Evolutionary conservation across 257 asterid species (phyloP).

Genomic region (Striga asiatica): DNA sequence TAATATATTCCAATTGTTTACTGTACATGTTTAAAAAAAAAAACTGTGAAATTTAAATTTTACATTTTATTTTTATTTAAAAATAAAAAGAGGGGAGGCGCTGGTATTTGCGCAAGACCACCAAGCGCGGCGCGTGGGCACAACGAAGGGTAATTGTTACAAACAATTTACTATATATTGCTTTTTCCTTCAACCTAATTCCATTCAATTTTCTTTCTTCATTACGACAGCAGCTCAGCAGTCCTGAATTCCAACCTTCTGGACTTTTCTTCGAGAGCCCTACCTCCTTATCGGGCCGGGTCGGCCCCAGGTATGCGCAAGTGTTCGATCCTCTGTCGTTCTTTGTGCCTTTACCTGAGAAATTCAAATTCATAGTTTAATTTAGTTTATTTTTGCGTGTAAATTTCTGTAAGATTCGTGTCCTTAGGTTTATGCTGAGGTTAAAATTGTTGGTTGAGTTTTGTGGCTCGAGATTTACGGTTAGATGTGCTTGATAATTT

Average conservation of each 20-base stretch:
- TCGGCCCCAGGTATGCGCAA: slow-evolving; percentile 17
- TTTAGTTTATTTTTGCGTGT: background rate
- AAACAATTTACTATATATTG: no score
- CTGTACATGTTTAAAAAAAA: no score
- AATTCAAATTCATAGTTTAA: background rate
- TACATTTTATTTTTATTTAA: no score
- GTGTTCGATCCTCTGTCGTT: background rate
- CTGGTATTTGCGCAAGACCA: no score
- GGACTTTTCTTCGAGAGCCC: background rate
- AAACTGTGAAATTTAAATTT: no score
- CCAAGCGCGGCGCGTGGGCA: no score
- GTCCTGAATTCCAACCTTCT: slow-evolving; percentile 10
- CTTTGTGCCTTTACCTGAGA: background rate
- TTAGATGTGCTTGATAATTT: slow-evolving; percentile 9
- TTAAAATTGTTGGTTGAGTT: slow-evolving; percentile 3
- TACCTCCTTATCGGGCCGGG: slow-evolving; percentile 9
- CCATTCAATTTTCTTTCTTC: no score
- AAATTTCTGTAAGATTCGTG: slow-evolving; percentile 9
- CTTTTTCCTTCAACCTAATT: no score
- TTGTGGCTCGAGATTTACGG: slow-evolving; percentile 6
- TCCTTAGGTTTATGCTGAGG: slow-evolving; percentile 7
- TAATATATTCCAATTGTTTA: no score
- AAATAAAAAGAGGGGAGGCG: no score
- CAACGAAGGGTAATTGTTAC: no score
- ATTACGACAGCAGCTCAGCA: background rate